These are phyloP conservation scores for Vigna mungo DNA, from an alignment of 306 rosid genomes.

Conservation along the genomic window DNA sequence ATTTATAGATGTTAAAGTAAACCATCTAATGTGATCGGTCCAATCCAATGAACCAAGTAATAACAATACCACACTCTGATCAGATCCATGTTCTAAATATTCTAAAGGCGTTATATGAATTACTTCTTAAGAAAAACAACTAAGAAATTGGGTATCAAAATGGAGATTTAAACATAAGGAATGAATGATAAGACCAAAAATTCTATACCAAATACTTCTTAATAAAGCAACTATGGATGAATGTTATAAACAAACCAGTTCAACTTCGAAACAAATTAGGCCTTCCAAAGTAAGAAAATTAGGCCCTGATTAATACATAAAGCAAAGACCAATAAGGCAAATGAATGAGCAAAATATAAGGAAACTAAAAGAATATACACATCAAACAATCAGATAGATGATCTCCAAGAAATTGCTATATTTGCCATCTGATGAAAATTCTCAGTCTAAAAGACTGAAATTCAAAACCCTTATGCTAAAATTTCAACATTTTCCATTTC, in stretches of 20 bases:
- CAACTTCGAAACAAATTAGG: background rate
- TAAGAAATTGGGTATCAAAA: background rate
- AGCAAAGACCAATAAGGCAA: background rate
- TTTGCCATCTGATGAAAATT: too few relatives aligned
- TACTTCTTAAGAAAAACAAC: conserved; percentile 14
- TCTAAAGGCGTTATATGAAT: background rate
- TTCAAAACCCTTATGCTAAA: conserved; percentile 1
- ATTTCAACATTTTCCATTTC: background rate
- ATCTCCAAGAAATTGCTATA: background rate
- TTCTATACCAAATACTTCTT: background rate
- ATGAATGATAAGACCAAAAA: too few relatives aligned
- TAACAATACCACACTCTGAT: too few relatives aligned
- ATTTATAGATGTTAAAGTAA: too few relatives aligned
- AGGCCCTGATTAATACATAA: conserved; percentile 5
- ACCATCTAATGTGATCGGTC: too few relatives aligned
- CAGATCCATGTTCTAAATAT: too few relatives aligned
- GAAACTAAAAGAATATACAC: conserved; percentile 4
- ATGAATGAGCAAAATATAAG: conserved; percentile 4
- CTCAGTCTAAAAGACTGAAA: background rate
- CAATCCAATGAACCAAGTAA: too few relatives aligned
- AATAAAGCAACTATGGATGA: conserved; percentile 8
- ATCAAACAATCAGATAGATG: background rate
- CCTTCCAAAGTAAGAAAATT: background rate
- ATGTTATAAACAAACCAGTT: background rate
- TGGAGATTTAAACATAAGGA: too few relatives aligned